Conservation (phyloP, 768 basidiomycete species). For the Tylopilus sp. region DNA sequence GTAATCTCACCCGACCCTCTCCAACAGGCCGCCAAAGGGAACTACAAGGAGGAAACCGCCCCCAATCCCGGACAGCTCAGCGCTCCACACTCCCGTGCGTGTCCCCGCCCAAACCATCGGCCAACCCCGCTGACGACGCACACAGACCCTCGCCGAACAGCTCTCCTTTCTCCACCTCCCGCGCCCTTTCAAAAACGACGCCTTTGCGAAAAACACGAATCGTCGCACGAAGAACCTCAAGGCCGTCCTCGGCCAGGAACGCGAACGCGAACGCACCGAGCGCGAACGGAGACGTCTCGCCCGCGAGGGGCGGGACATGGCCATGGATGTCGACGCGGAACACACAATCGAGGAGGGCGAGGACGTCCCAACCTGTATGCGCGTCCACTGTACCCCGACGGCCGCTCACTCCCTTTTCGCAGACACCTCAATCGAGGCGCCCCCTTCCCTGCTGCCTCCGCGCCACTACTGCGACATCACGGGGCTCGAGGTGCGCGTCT, state of each 20-base stretch:
- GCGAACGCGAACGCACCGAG: constrained; percentile 70
- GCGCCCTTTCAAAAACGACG: constrained; percentile 75
- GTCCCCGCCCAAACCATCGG: not conserved
- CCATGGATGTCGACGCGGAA: constrained; percentile 57
- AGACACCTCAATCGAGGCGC: constrained; percentile 84
- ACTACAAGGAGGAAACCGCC: not conserved
- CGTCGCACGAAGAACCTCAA: constrained; percentile 79
- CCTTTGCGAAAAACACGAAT: constrained; percentile 66
- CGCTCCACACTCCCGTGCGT: constrained; percentile 2
- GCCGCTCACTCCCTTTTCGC: not conserved
- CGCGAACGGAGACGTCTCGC: constrained; percentile 55
- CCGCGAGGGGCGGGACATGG: constrained; percentile 37
- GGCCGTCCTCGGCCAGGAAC: constrained; percentile 71
- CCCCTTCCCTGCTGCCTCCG: constrained; percentile 75
- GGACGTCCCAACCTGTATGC: constrained; percentile 69
- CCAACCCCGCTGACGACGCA: not conserved
- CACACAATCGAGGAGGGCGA: constrained; percentile 45
- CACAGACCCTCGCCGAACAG: constrained; percentile 68
- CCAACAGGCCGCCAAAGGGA: constrained; percentile 5
- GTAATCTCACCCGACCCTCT: too few species aligned
- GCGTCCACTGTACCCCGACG: too few species aligned
- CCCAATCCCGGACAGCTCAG: not conserved
- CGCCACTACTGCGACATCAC: constrained; percentile 84
- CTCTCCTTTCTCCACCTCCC: constrained; percentile 68
- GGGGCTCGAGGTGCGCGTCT: constrained; percentile 59